A percentile compares a stretch with the other conserved stretches of the same genome.
Evolutionary conservation across 805 yeast species (phyloP).

Genomic region (Candida broadrunensis): DNA sequence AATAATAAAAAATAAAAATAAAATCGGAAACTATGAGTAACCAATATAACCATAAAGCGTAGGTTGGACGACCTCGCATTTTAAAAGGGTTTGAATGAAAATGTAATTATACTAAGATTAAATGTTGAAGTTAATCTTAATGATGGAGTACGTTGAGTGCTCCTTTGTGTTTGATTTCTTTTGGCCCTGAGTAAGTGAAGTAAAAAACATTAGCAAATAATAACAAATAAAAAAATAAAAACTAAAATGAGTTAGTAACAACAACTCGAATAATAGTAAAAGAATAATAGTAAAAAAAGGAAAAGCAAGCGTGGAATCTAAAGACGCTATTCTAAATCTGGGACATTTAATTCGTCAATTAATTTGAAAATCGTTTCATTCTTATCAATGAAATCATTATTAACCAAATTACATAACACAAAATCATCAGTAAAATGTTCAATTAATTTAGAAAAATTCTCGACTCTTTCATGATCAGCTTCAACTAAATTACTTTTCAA

Average conservation of each 20-base stretch:
- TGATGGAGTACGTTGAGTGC: slow-evolving; percentile 35
- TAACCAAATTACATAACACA: slow-evolving; percentile 83
- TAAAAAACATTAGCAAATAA: slow-evolving; percentile 6
- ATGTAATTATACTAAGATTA: slow-evolving; percentile 5
- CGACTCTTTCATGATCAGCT: slow-evolving; percentile 24
- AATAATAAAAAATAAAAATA: background rate
- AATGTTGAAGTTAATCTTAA: slow-evolving; percentile 24
- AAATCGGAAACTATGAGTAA: no score
- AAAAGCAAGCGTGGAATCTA: no score
- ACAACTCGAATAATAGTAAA: background rate
- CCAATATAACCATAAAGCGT: no score
- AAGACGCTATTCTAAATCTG: slow-evolving; percentile 10
- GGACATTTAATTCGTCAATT: slow-evolving; percentile 34
- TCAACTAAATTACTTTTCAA: slow-evolving; percentile 38
- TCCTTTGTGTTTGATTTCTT: slow-evolving; percentile 2
- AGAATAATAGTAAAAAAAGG: no score
- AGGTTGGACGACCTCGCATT: no score
- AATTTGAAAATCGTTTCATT: slow-evolving; percentile 56
- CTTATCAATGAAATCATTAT: slow-evolving; percentile 68
- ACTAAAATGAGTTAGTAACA: background rate
- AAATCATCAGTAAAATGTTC: slow-evolving; percentile 52
- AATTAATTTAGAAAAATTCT: slow-evolving; percentile 40
- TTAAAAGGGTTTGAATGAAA: background rate
- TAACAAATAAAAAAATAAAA: slow-evolving; percentile 1
- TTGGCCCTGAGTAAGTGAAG: slow-evolving; percentile 20